Conservation (phyloP, 1,284 basidiomycete species). For the Thelephora terrestris region DNA sequence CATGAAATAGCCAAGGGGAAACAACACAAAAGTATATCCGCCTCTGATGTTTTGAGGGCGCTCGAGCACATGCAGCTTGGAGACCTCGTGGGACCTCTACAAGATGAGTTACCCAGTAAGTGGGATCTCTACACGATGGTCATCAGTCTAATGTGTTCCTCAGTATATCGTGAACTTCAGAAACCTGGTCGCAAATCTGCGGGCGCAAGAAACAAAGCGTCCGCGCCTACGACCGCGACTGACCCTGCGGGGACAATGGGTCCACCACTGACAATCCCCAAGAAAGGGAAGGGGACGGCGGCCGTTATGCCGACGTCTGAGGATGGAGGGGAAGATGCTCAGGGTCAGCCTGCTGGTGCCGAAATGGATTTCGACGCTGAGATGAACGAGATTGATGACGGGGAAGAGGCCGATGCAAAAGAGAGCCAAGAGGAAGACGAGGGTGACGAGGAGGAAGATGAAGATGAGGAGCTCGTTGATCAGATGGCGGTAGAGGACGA, state of each 20-base stretch:
- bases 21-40: constrained; percentile 82
- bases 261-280: constrained; percentile 5
- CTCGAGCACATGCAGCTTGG: constrained; percentile 75
- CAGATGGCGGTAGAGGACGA: constrained; percentile 16
- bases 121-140: background rate
- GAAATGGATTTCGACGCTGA: constrained; percentile 11
- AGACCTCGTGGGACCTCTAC: constrained; percentile 60
- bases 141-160: background rate
- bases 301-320: constrained; percentile 18
- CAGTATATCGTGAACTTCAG: constrained; percentile 50
- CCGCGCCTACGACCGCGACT: constrained; percentile 11
- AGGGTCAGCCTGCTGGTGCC: background rate
- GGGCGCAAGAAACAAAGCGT: constrained; percentile 19
- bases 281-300: constrained; percentile 21
- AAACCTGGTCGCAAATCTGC: constrained; percentile 42
- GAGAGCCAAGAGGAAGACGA: constrained; percentile 11
- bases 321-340: constrained; percentile 24
- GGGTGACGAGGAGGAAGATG: constrained; percentile 13
- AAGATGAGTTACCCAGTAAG: constrained; percentile 62
- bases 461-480: constrained; percentile 13
- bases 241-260: background rate
- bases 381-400: constrained; percentile 10
- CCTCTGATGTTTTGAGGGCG: constrained; percentile 81
- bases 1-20: constrained; percentile 81
- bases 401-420: constrained; percentile 8